phyloP scores from a whole-genome alignment of 345 rosid species.

The Rhodamnia rubescens region DNA sequence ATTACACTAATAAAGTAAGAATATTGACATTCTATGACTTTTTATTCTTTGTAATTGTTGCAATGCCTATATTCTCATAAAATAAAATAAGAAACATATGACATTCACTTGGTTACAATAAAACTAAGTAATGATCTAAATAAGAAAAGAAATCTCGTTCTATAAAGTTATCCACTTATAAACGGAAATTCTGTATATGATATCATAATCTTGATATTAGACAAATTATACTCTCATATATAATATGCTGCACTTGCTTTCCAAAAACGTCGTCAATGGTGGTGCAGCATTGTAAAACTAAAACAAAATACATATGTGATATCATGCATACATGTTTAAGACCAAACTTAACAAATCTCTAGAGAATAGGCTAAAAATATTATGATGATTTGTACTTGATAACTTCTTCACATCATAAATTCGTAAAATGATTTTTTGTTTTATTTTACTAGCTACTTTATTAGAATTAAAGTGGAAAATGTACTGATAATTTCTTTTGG shows the following conservation, averaged over 20 bases:
- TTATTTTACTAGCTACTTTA: too few species aligned
- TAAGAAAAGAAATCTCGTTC: not conserved
- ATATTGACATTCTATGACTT: not conserved
- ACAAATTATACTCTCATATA: not conserved
- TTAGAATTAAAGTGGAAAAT: too few species aligned
- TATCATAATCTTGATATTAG: not conserved
- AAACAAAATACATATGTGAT: too few species aligned
- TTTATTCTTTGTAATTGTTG: not conserved
- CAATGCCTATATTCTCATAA: not conserved
- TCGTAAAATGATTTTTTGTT: too few species aligned
- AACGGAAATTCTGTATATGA: not conserved
- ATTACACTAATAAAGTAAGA: not conserved
- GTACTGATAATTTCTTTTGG: too few species aligned
- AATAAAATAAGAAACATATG: not conserved
- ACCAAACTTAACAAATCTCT: too few species aligned
- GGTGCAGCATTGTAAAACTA: not conserved
- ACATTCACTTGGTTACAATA: not conserved
- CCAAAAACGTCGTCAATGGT: not conserved
- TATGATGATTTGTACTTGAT: too few species aligned
- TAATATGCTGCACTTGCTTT: too few species aligned
- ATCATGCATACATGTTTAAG: too few species aligned
- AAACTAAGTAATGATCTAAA: not conserved
- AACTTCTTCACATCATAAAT: too few species aligned
- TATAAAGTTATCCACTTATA: too few species aligned
- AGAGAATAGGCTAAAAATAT: too few species aligned